phyloP scores from a whole-genome alignment of 306 rosid species.

The Rosa rugosa region DNA sequence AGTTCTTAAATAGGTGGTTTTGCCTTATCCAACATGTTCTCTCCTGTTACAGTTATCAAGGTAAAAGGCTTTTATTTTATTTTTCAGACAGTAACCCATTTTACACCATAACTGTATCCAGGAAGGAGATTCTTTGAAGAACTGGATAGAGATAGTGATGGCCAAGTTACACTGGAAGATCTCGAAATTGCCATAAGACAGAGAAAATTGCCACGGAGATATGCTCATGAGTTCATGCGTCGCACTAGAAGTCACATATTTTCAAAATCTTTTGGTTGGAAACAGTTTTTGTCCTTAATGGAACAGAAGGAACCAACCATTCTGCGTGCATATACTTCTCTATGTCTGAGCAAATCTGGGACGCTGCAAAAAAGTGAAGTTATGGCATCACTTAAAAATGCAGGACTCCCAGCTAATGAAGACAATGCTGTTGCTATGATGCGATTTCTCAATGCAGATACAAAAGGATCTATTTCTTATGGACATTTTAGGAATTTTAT shows the following conservation, averaged over 20 bases:
- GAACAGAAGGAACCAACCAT: conserved; percentile 99
- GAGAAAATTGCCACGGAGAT: conserved; percentile 95
- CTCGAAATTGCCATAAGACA: conserved; percentile 86
- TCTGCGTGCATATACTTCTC: conserved; percentile 97
- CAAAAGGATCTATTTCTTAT: conserved; percentile 90
- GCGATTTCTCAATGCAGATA: conserved; percentile 93
- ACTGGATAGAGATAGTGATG: conserved; percentile 95
- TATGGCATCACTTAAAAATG: conserved; percentile 77
- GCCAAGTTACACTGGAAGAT: conserved; percentile 92
- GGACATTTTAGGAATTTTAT: conserved; percentile 98
- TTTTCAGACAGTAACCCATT: not conserved
- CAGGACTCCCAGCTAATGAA: conserved; percentile 98
- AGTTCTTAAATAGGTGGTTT: not conserved
- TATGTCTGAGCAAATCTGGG: conserved; percentile 96
- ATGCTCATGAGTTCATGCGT: conserved; percentile 91
- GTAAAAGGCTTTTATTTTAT: conserved; percentile 1
- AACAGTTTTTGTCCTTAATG: conserved; percentile 88
- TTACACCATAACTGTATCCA: conserved; percentile 35
- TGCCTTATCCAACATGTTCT: not conserved
- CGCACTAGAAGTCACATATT: conserved; percentile 93
- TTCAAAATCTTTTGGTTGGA: conserved; percentile 95
- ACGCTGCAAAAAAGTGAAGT: conserved; percentile 95
- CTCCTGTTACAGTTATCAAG: conserved; percentile 18
- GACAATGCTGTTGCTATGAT: conserved; percentile 99
- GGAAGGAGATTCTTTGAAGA: conserved; percentile 99